Percentiles rank a stretch among this genome's conserved stretches.
phyloP scores from a whole-genome alignment of 2,329 filamentous ascomycete genomes.

The Xylaria sp. region DNA sequence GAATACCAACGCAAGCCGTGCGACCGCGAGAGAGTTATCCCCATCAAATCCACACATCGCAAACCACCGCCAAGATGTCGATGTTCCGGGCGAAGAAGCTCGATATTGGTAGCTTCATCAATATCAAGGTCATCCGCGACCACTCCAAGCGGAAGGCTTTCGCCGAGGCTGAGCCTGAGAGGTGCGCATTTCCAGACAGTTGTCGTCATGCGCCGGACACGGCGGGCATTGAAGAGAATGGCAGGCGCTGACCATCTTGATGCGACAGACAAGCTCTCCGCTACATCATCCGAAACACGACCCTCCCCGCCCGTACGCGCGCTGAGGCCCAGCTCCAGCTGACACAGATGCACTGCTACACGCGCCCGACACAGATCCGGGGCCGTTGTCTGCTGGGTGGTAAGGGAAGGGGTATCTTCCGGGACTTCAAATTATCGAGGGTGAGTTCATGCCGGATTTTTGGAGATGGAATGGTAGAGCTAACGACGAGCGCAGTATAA shows the following conservation, averaged over 20 bases:
- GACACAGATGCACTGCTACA: conserved; percentile 94
- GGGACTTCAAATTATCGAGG: conserved; percentile 71
- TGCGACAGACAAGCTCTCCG: conserved; percentile 78
- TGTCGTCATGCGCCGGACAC: no score
- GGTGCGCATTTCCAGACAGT: conserved; percentile 47
- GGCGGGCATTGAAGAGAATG: not conserved
- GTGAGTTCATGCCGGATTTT: conserved; percentile 1
- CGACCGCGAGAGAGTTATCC: not conserved
- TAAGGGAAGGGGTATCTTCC: conserved; percentile 82
- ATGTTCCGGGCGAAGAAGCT: conserved; percentile 88
- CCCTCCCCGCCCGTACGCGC: conserved; percentile 72
- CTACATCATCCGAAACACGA: conserved; percentile 91
- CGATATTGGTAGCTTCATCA: conserved; percentile 82
- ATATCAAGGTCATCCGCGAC: conserved; percentile 82
- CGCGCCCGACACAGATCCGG: conserved; percentile 84
- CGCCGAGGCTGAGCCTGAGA: conserved; percentile 77
- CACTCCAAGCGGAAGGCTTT: conserved; percentile 96
- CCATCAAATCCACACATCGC: conserved; percentile 8
- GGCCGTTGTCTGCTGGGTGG: conserved; percentile 91
- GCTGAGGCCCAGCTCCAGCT: conserved; percentile 91
- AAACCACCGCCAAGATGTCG: conserved; percentile 52
- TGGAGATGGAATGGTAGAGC: no score
- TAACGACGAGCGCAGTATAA: conserved; percentile 63
- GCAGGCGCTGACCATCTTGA: conserved; percentile 4
- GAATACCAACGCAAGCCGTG: not conserved